Percentiles rank a stretch among this genome's conserved stretches.
These are phyloP conservation scores for Nakazawaea wyomingensis DNA, from an alignment of 805 yeast species.

Conservation along the genomic window DNA sequence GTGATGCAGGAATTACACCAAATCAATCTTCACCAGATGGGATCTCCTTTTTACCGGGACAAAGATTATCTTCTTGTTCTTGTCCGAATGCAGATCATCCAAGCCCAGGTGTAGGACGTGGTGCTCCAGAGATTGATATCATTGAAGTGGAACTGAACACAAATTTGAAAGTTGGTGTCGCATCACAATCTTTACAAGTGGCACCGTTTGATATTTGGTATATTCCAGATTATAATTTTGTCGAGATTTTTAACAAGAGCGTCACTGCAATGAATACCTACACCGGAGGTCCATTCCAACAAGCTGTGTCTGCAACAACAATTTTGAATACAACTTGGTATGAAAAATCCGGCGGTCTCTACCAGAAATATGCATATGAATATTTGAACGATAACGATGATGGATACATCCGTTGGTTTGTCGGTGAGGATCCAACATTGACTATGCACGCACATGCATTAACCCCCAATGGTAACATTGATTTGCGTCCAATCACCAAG, in stretches of 20 bases:
- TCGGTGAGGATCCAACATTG: conserved; percentile 74
- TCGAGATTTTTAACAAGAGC: conserved; percentile 64
- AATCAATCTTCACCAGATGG: conserved; percentile 92
- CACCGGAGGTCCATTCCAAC: conserved; percentile 91
- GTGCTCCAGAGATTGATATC: conserved; percentile 93
- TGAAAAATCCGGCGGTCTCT: conserved; percentile 54
- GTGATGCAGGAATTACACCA: conserved; percentile 94
- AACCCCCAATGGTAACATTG: conserved; percentile 88
- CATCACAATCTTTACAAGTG: conserved; percentile 87
- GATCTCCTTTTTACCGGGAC: conserved; percentile 81
- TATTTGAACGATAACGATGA: conserved; percentile 61
- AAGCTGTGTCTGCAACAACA: conserved; percentile 82
- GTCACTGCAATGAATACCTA: conserved; percentile 81
- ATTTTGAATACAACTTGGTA: conserved; percentile 82
- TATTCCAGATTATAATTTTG: conserved; percentile 77
- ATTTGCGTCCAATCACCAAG: conserved; percentile 72
- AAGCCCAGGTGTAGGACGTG: conserved; percentile 81
- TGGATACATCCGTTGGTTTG: conserved; percentile 84
- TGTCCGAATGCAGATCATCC: conserved; percentile 87
- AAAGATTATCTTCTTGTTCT: conserved; percentile 68
- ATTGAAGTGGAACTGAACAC: conserved; percentile 78
- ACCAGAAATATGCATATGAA: conserved; percentile 76
- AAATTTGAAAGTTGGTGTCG: conserved; percentile 51
- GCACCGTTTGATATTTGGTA: conserved; percentile 97
- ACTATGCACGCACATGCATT: conserved; percentile 70